Conservation (phyloP, 352 stramenopile genomes). For the Globisporangium echinulatum region DNA sequence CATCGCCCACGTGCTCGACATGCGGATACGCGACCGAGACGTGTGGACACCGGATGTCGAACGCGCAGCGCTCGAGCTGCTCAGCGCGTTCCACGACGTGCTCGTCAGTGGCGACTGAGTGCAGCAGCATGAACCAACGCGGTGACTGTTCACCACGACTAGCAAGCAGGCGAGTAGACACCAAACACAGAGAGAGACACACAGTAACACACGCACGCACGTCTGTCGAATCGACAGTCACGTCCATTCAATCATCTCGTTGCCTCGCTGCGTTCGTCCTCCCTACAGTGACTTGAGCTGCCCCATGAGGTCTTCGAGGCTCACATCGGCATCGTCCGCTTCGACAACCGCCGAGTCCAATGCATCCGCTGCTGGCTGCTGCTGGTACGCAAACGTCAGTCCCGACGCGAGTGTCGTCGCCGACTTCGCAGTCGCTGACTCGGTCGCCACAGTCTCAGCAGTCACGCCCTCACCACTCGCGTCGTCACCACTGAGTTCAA, state of each 20-base stretch:
- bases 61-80: conserved; percentile 24
- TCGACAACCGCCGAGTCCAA: conserved; percentile 9
- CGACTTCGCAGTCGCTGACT: conserved; percentile 4
- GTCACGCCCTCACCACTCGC: conserved; percentile 8
- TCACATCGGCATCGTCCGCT: conserved; percentile 29
- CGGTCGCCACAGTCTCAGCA: not conserved
- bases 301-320: conserved; percentile 73
- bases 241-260: not conserved
- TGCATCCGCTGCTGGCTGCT: conserved; percentile 10
- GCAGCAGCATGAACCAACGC: no score
- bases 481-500: conserved; percentile 42
- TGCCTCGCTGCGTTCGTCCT: not conserved
- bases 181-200: not conserved
- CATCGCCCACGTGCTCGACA: conserved; percentile 28
- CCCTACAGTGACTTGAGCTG: conserved; percentile 67
- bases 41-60: conserved; percentile 34
- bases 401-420: conserved; percentile 32
- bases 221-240: not conserved
- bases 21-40: conserved; percentile 26
- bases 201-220: not conserved
- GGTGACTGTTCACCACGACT: not conserved
- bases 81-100: conserved; percentile 31
- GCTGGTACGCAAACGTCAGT: conserved; percentile 58
- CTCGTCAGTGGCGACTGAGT: conserved; percentile 12
- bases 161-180: not conserved